Evolutionary conservation across 2,329 filamentous ascomycete genomes (phyloP), one percentile per base, ranked within the genome.

Genomic region (Fusarium sp.): DNA sequence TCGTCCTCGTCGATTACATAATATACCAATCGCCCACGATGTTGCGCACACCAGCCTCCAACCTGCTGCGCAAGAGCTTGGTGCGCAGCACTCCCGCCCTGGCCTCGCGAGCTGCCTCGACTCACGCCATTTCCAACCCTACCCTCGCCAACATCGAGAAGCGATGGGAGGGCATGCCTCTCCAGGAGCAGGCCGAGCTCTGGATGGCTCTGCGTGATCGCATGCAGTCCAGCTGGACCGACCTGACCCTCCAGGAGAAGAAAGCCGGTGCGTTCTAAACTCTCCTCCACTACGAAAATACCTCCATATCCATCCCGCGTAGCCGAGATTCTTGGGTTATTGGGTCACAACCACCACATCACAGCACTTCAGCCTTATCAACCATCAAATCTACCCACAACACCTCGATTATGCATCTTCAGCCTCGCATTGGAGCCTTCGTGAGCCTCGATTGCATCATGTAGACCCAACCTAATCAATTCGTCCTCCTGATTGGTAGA

Each of bases 131-230:
- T 83, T 96, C 94, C 78, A 98, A 97, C 86, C 96, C 96, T 75
- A 97, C 93, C 62, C 89, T 99, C 78, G 92, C 93, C 83, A 94
- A 97, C 84, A 98, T 99, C 79, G 96, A 99, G 90, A 97, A 97
- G 91, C 89, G 96, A 86, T 99, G 96, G 96, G 96, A 99, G 86
- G 89, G 86, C 70, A 94, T 98, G 92, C 94, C 95, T 62, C 93
- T 96, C 71, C 94, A 97, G 87, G 96, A 99, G 89, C 96, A 99
- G 89, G 96, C 96, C 74, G 96, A 99, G 80, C 86, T 99, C 76
- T 99, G 96, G 96, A 99, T 99, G 96, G 87, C 92, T 75, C 87
- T 99, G 82, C 90, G 96, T 82, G 96, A 99, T 85, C 92, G 96
- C 79, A 99, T 99, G 96, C 97, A 97, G 92, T 90, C 88, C 76